phyloP scores from a whole-genome alignment of 2,329 filamentous ascomycete genomes.

The Aspergillus unguis region DNA sequence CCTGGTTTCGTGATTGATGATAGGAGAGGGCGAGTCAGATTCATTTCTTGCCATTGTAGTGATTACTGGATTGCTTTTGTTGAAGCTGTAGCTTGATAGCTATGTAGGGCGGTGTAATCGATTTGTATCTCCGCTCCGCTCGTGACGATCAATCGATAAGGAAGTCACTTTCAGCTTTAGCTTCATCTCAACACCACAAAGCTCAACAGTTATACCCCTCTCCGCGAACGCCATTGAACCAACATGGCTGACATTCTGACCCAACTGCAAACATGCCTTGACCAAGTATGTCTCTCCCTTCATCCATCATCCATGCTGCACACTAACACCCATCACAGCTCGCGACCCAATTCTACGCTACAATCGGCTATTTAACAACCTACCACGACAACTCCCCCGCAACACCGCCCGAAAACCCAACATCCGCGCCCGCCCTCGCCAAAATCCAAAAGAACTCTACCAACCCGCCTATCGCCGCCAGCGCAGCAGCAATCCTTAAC shows the following conservation, averaged over 20 bases:
- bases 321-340: constrained; percentile 34
- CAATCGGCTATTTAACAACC: constrained; percentile 47
- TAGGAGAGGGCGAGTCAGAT: background rate
- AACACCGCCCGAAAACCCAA: constrained; percentile 28
- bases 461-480: constrained; percentile 33
- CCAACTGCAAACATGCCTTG: constrained; percentile 50
- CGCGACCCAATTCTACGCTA: constrained; percentile 52
- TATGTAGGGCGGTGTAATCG: background rate
- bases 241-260: constrained; percentile 48
- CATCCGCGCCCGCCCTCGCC: constrained; percentile 37
- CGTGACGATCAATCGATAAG: background rate
- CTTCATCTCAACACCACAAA: background rate
- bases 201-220: background rate
- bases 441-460: constrained; percentile 42
- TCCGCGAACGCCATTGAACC: background rate
- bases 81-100: background rate
- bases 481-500: constrained; percentile 16
- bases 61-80: background rate
- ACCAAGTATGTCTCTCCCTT: constrained; percentile 38
- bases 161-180: background rate
- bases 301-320: background rate
- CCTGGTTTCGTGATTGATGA: background rate
- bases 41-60: constrained; percentile 1
- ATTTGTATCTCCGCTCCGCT: background rate
- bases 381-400: constrained; percentile 46